These are phyloP conservation scores for Sporopachydermia lactativora DNA, from an alignment of 805 yeast species.

Conservation along the genomic window DNA sequence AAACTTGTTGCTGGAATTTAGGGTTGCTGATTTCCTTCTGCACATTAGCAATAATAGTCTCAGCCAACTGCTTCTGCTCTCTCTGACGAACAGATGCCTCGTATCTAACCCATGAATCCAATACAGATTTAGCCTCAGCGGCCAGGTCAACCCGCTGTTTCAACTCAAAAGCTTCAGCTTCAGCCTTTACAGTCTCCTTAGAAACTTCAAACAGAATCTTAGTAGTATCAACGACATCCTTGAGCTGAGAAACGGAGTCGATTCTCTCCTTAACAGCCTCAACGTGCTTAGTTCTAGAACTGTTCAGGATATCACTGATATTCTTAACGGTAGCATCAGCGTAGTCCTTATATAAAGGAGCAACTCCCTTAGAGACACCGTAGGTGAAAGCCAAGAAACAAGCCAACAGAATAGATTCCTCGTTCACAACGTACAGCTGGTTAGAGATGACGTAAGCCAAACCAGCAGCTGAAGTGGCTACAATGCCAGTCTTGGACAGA, in stretches of 20 bases:
- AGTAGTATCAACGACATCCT: slow-evolving; percentile 86
- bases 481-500: slow-evolving; percentile 84
- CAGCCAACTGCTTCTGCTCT: slow-evolving; percentile 86
- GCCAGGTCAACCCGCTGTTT: slow-evolving; percentile 85
- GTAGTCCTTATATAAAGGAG: slow-evolving; percentile 91
- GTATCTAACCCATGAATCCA: slow-evolving; percentile 98
- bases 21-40: slow-evolving; percentile 72
- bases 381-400: slow-evolving; percentile 69
- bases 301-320: slow-evolving; percentile 69
- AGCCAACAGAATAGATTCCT: slow-evolving; percentile 75
- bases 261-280: slow-evolving; percentile 90
- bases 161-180: slow-evolving; percentile 86
- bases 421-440: slow-evolving; percentile 86
- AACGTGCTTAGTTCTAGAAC: slow-evolving; percentile 82
- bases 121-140: slow-evolving; percentile 81
- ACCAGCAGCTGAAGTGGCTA: slow-evolving; percentile 93
- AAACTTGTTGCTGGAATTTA: slow-evolving; percentile 85
- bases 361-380: slow-evolving; percentile 72
- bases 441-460: slow-evolving; percentile 88
- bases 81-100: slow-evolving; percentile 92
- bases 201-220: slow-evolving; percentile 86
- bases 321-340: slow-evolving; percentile 77
- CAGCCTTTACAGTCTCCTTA: slow-evolving; percentile 91
- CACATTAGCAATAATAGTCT: slow-evolving; percentile 78
- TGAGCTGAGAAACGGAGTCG: slow-evolving; percentile 71